These are phyloP conservation scores for Lentinus brumalis DNA, from an alignment of 768 basidiomycete genomes.

Conservation along the genomic window DNA sequence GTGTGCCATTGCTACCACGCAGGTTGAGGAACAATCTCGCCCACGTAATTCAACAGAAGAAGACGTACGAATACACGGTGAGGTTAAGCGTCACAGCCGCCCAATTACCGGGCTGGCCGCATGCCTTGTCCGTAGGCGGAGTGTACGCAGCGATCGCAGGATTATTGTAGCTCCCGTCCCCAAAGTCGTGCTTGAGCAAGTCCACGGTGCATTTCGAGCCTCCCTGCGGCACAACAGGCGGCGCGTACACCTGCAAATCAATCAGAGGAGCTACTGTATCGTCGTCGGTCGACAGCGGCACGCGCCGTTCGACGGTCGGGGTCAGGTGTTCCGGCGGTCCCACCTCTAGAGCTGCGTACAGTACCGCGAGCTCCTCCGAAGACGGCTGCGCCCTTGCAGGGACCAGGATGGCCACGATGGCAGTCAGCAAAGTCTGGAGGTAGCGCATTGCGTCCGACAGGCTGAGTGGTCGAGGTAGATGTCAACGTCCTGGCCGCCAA, in stretches of 20 bases:
- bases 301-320: background rate
- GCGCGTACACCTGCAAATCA: conserved; percentile 13
- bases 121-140: conserved; percentile 26
- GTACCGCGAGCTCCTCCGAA: conserved; percentile 1
- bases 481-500: background rate
- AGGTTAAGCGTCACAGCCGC: conserved; percentile 69
- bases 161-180: conserved; percentile 14
- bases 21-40: no score
- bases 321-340: background rate
- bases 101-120: conserved; percentile 67
- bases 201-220: conserved; percentile 8
- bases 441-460: background rate
- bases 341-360: background rate
- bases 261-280: conserved; percentile 8
- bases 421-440: background rate
- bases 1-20: conserved; percentile 26
- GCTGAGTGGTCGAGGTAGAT: background rate
- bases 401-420: background rate
- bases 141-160: conserved; percentile 2
- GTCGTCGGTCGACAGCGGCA: conserved; percentile 9
- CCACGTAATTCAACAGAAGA: background rate
- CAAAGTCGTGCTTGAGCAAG: conserved; percentile 9
- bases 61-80: conserved; percentile 50
- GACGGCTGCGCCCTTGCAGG: background rate
- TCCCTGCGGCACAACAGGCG: conserved; percentile 2